Conservation (phyloP, 257 asterid species). For the Penstemon barbatus region DNA sequence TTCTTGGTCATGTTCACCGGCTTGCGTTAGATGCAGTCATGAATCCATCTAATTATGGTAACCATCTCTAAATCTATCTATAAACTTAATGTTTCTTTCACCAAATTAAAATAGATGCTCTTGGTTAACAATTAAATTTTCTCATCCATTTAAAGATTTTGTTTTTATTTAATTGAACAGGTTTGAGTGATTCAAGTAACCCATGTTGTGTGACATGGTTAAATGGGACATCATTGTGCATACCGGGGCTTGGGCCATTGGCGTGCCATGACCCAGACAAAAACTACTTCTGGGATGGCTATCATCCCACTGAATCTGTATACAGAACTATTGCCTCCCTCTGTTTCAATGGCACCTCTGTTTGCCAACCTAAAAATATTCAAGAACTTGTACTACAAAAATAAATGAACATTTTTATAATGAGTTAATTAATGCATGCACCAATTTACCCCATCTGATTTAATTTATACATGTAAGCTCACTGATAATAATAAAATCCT, state of each 20-base stretch:
- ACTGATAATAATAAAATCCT: too few species aligned
- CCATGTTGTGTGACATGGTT: conserved; percentile 66
- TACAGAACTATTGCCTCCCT: conserved; percentile 42
- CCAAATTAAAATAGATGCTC: too few species aligned
- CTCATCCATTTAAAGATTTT: too few species aligned
- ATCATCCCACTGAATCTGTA: conserved; percentile 66
- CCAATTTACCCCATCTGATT: too few species aligned
- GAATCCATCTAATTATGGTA: conserved; percentile 59
- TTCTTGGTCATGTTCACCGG: conserved; percentile 50
- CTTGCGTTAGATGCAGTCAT: conserved; percentile 52
- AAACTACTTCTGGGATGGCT: conserved; percentile 74
- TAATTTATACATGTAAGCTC: too few species aligned
- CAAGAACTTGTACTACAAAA: conserved; percentile 32
- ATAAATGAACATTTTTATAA: too few species aligned
- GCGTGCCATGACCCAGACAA: conserved; percentile 48
- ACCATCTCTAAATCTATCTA: neutral
- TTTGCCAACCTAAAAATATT: conserved; percentile 64
- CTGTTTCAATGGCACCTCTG: conserved; percentile 52
- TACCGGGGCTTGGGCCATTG: conserved; percentile 43
- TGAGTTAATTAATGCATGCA: too few species aligned
- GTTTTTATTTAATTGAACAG: conserved; percentile 21
- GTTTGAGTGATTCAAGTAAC: conserved; percentile 49
- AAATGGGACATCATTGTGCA: conserved; percentile 68
- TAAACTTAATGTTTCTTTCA: too few species aligned
- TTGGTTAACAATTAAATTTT: too few species aligned